Evolutionary conservation across 73 alveolate genomes (phyloP).

Genomic region (Paramecium tetraurelia): DNA sequence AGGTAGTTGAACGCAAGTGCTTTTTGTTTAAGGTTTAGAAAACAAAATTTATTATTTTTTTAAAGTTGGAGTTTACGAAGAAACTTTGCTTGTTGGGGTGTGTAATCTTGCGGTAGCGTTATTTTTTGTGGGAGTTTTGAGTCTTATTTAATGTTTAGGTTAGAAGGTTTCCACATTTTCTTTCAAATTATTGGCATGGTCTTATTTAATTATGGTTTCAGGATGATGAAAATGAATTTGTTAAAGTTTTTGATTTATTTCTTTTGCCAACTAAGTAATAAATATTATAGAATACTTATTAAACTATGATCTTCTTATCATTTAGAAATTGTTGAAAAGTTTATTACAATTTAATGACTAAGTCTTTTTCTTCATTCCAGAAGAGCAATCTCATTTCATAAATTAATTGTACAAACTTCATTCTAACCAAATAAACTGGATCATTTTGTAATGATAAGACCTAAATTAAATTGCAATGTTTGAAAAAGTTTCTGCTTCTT

Average conservation of each 20-base stretch:
- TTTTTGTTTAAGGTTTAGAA: neutral
- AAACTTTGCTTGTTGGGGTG: neutral
- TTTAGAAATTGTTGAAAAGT: neutral
- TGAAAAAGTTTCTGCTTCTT: slow-evolving; percentile 7
- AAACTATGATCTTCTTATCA: neutral
- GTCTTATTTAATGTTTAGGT: neutral
- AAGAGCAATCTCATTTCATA: slow-evolving; percentile 10
- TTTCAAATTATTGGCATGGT: neutral
- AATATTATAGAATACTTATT: neutral
- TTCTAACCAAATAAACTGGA: neutral
- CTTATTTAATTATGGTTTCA: neutral
- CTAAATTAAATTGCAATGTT: neutral
- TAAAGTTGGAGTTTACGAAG: neutral
- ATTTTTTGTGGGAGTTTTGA: neutral
- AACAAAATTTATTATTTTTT: neutral
- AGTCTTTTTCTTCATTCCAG: slow-evolving; percentile 49
- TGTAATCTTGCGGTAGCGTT: neutral
- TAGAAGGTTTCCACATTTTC: neutral
- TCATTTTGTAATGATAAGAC: neutral
- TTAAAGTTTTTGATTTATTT: neutral
- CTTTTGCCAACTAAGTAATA: neutral
- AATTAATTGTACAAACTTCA: neutral
- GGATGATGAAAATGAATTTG: slow-evolving; percentile 26
- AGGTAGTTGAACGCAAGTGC: neutral
- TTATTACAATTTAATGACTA: neutral